Base-by-base conservation (phyloP, 2,329 filamentous ascomycete genomes). In the Penicillium corylophilum region DNA sequence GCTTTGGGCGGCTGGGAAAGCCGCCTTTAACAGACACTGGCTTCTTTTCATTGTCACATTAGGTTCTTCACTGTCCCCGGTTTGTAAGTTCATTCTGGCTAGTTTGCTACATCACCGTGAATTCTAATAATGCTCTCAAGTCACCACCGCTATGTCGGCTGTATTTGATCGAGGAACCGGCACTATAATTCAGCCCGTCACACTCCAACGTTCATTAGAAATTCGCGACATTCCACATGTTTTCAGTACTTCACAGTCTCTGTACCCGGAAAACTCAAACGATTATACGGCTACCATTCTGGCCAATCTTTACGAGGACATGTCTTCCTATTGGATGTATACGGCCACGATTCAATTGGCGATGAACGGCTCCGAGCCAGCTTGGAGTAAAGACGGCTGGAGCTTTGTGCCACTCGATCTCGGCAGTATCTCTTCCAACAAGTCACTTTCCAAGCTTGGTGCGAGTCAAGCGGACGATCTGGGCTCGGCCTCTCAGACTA, bases 331-430 rank as follows among this genome's bases (percentile, higher is more conserved):
- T 20, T 60, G 46, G 44, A 60, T 60, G 55, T 60, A 60, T 20
- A 57, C 57, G 1, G 55, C 57, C 2, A 54, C 48, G 0, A 44
- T 60, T 12, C 57, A 60, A n/a, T 18, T 60, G 7, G 12, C 57
- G 1, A 28, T 60, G 22, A 57, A 60, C n/a, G 53, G 55, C 0
- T 54, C 57, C 10, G 24, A 60, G 42, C 57, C 57, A 2, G 45
- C 55, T 13, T 60, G 57, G 57, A 60, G 57, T 26, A 57, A 60
- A 26, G 55, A 57, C 9, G 55, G 57, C 9, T 60, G 57, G 57
- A 57, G 48, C 23, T 60, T 60, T 41, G 52, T 55, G 1, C 57
- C 57, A 2, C 10, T 18, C 2, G 15, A 40, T 1, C 13, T 51
- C 20, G 9, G 26, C 12, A 39, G 26, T 4, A 4, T 50, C 8